phyloP scores from a whole-genome alignment of 2,329 filamentous ascomycete genomes.

The Aspergillus bombycis region DNA sequence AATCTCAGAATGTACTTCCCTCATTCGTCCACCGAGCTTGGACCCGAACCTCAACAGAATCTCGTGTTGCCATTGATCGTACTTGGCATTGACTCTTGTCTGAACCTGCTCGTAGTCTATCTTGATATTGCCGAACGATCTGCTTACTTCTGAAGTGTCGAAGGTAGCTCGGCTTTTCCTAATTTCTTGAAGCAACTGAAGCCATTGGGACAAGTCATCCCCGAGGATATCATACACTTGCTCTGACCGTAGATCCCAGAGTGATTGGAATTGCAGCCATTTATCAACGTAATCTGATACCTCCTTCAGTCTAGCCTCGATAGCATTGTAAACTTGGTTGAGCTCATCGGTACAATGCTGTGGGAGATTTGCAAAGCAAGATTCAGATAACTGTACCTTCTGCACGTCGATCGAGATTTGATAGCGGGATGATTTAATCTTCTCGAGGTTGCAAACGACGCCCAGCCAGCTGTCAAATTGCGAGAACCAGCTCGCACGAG shows the following conservation, averaged over 20 bases:
- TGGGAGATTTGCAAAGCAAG: constrained; percentile 79
- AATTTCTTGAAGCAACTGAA: constrained; percentile 95
- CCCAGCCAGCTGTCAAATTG: constrained; percentile 94
- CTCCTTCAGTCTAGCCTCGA: constrained; percentile 80
- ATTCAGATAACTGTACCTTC: constrained; percentile 46
- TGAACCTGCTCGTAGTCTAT: constrained; percentile 99
- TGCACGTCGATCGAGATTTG: constrained; percentile 73
- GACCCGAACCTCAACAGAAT: constrained; percentile 91
- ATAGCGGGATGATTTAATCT: constrained; percentile 93
- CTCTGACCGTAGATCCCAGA: constrained; percentile 96
- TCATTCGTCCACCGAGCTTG: constrained; percentile 85
- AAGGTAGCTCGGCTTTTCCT: constrained; percentile 94
- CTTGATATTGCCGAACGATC: constrained; percentile 88
- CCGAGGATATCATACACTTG: constrained; percentile 92
- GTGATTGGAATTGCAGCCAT: constrained; percentile 97
- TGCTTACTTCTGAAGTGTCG: constrained; percentile 92
- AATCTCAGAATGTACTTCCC: constrained; percentile 88
- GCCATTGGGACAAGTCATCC: constrained; percentile 88
- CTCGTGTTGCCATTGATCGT: constrained; percentile 99
- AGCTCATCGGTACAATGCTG: constrained; percentile 79
- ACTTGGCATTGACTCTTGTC: constrained; percentile 97
- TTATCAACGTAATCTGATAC: constrained; percentile 91
- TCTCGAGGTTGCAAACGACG: constrained; percentile 86
- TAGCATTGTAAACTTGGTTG: constrained; percentile 75
- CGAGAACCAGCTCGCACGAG: constrained; percentile 88